A percentile compares a stretch with the other conserved stretches of the same genome.
Evolutionary conservation across 2,329 filamentous ascomycete species (phyloP).

Genomic region (Penicillium sp.): DNA sequence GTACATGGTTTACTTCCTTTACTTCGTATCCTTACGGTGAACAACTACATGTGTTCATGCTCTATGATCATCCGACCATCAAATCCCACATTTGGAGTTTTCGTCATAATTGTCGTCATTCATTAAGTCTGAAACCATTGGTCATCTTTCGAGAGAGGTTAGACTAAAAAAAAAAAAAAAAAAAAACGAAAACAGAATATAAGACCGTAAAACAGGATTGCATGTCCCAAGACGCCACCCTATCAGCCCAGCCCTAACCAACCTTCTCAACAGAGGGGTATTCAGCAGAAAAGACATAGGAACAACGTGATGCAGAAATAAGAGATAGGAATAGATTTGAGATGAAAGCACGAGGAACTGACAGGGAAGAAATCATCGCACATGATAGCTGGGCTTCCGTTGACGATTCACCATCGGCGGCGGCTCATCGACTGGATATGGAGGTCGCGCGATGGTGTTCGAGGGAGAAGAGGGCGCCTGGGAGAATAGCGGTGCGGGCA

Average conservation of each 20-base stretch:
- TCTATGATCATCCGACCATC: background rate
- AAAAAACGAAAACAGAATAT: background rate
- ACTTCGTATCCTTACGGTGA: too few species aligned
- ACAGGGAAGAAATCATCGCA: slow-evolving; percentile 39
- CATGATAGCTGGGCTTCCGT: slow-evolving; percentile 73
- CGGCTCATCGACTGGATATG: slow-evolving; percentile 78
- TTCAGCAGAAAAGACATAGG: slow-evolving; percentile 6
- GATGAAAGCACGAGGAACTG: slow-evolving; percentile 3
- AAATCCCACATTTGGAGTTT: background rate
- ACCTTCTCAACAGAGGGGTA: slow-evolving; percentile 8
- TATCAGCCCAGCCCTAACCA: background rate
- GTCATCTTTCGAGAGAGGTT: background rate
- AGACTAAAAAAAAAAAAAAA: background rate
- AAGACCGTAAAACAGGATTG: background rate
- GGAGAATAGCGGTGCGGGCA: slow-evolving; percentile 39
- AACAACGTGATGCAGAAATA: background rate
- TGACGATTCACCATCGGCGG: slow-evolving; percentile 84
- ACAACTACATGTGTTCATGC: too few species aligned
- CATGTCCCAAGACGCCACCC: background rate
- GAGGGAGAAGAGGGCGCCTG: slow-evolving; percentile 12
- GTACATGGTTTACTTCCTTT: too few species aligned
- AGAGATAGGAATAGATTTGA: background rate
- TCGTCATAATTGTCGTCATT: slow-evolving; percentile 25
- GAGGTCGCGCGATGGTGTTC: slow-evolving; percentile 49
- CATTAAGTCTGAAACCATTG: slow-evolving; percentile 8